Evolutionary conservation across 176 grass and related monocot genomes (phyloP), one percentile per base, ranked within the genome.

Genomic region (Ensete ventricosum): DNA sequence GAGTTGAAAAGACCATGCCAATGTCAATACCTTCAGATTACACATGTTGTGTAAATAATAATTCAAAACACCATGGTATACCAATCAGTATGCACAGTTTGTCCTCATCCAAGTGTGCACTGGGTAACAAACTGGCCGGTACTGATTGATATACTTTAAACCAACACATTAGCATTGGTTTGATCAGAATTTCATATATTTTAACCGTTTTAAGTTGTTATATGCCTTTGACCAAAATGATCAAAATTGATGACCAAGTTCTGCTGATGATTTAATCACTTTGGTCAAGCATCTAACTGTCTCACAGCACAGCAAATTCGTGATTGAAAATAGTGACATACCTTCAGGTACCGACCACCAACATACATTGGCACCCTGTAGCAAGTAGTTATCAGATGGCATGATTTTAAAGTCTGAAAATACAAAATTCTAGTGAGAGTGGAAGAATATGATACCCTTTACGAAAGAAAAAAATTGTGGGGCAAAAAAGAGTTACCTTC

Each of bases 291-390:
- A 43, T 43, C 34, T 43, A 43, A 43, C 34, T 43, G 3, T 43
- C 34, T 43, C 4, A 43, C 4, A 43, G 34, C 34, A 43, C 34
- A 43, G 34, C 4, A 43, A 9, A 86, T 63, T 79, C 73, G 11
- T 29, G 69, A 58, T 64, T 64, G 29, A 19, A 78, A 54, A 25
- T 43, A 72, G 9, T 71, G 51, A 29, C 68, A 80, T 84, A 97
- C 93, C 89, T 97, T 97, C 54, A 97, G 81, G 73, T 97, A 97
- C 80, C 90, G 86, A 82, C 93, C 93, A 60, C 87, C 89, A 82
- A 97, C 79, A 82, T 93, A 97, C 78, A 90, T 83, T 67, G 90
- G 77, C 13, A 83, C 83, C 73, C 93, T 90, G 60, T 74, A 54
- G 72, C 85, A 97, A 58, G 90, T 80, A 78, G 88, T 82, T 55